Evolutionary conservation across 2,329 filamentous ascomycete genomes (phyloP).

Genomic region (Alternaria conjuncta): DNA sequence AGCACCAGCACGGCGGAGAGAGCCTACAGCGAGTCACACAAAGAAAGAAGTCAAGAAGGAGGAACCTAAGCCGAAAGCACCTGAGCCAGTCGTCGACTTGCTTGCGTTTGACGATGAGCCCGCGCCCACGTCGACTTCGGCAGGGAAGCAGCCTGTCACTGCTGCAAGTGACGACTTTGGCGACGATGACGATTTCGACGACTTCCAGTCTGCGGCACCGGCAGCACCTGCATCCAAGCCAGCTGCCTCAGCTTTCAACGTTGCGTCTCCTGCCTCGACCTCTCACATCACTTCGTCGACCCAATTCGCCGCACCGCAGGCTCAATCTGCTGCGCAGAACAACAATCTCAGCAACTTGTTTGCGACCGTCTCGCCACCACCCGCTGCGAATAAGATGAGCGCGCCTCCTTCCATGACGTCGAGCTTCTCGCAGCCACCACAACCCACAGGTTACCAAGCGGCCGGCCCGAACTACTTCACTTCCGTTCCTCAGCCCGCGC

Average conservation of each 20-base stretch:
- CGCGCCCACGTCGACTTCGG: slow-evolving; percentile 55
- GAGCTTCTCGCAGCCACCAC: slow-evolving; percentile 55
- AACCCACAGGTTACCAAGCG: slow-evolving; percentile 73
- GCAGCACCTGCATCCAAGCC: slow-evolving; percentile 49
- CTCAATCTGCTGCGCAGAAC: slow-evolving; percentile 81
- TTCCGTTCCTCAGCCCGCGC: slow-evolving; percentile 64
- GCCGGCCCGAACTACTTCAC: slow-evolving; percentile 94
- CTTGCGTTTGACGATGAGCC: slow-evolving; percentile 89
- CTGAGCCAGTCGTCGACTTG: slow-evolving; percentile 84
- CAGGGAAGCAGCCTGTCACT: slow-evolving; percentile 52
- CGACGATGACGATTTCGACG: slow-evolving; percentile 92
- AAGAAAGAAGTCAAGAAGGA: slow-evolving; percentile 65
- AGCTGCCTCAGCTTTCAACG: slow-evolving; percentile 51
- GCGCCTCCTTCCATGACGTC: slow-evolving; percentile 56
- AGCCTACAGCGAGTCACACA: slow-evolving; percentile 45
- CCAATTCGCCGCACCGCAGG: slow-evolving; percentile 82
- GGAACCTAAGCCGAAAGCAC: slow-evolving; percentile 74
- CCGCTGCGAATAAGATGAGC: slow-evolving; percentile 58
- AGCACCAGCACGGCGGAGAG: slow-evolving; percentile 60
- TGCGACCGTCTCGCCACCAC: slow-evolving; percentile 78
- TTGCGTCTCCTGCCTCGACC: slow-evolving; percentile 56
- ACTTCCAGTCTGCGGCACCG: slow-evolving; percentile 84
- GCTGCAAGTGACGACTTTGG: slow-evolving; percentile 52
- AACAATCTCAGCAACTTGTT: slow-evolving; percentile 82
- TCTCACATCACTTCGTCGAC: slow-evolving; percentile 61